Base-by-base conservation (phyloP, 495 filamentous ascomycete species). In the Aspergillus nidulans region DNA sequence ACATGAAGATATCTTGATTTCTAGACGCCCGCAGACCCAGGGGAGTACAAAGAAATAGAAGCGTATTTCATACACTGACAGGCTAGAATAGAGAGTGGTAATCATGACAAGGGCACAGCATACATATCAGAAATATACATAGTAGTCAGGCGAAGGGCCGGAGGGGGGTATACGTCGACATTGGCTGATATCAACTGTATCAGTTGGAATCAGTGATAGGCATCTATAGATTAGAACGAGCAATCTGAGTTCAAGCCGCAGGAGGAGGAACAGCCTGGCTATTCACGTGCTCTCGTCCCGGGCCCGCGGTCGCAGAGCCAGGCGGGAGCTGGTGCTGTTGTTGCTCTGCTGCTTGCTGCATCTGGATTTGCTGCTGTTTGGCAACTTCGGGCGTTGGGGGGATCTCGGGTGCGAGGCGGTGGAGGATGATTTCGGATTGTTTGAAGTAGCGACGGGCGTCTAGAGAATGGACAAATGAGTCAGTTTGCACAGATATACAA, bases 371-470 rank as follows among this genome's bases (percentile, higher is more conserved):
- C 54, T 76, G 75, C 59, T 77, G 75, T 43, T 71, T 69, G 19
- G 75, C 75, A 45, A 77, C 70, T 52, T 76, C 70, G 9, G 75
- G 69, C 3, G 69, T 77, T 25, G 66, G 57, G 52, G 75, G 72
- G 57, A 76, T 75, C 55, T 81, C 92, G 26, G 94, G 94, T 20
- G 91, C 85, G 80, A 97, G 94, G 51, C 95, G 87, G 77, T 88
- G 97, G 43, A 99, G 88, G 52, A 96, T 90, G 66, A 99, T 99
- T 73, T 99, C 94, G 49, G 91, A 96, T 72, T 99, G 94, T 68
- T 99, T 99, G 78, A 99, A 99, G 75, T 99, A 99, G 56, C 94
- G 85, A 59, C 94, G 81, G 39, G 95, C 95, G 68, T 99, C 94
- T 95, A 63, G 43, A 51, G 30, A 13, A 10, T 12, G n/a, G n/a